Evolutionary conservation across 305 asterid species (phyloP).

Genomic region (Fraxinus albicans): DNA sequence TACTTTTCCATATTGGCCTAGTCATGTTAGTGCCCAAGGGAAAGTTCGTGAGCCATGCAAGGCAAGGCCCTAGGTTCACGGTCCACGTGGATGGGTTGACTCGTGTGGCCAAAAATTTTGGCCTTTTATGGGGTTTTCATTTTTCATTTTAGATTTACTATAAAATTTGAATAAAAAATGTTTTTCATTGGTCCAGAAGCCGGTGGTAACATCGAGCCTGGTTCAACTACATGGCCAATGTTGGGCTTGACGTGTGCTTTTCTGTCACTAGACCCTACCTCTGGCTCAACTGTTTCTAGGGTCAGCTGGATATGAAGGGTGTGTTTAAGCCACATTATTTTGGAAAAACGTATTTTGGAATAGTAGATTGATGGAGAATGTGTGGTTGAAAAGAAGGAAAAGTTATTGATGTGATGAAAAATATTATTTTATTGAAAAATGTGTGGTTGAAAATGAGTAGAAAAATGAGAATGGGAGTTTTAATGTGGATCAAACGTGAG

Average conservation of each 20-base stretch:
- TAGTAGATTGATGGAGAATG: no score
- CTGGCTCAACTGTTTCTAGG: neutral
- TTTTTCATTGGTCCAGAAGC: neutral
- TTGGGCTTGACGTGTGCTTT: neutral
- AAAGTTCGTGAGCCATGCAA: neutral
- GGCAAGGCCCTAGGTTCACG: neutral
- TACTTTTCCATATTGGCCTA: neutral
- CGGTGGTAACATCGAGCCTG: neutral
- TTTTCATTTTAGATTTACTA: no score
- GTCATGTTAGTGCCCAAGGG: neutral
- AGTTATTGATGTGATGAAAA: no score
- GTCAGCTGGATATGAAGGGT: neutral
- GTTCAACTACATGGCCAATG: neutral
- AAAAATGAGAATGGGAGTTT: no score
- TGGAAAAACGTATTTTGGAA: no score
- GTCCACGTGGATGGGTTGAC: neutral
- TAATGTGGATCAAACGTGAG: no score
- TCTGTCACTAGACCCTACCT: neutral
- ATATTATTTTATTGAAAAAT: no score
- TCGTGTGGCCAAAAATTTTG: neutral
- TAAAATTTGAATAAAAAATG: neutral
- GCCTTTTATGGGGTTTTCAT: neutral
- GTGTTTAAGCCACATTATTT: no score
- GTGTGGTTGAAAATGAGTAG: no score
- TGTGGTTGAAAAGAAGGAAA: no score